Evolutionary conservation across 148 eudicot genomes (phyloP).

Genomic region (Polygonum aviculare): DNA sequence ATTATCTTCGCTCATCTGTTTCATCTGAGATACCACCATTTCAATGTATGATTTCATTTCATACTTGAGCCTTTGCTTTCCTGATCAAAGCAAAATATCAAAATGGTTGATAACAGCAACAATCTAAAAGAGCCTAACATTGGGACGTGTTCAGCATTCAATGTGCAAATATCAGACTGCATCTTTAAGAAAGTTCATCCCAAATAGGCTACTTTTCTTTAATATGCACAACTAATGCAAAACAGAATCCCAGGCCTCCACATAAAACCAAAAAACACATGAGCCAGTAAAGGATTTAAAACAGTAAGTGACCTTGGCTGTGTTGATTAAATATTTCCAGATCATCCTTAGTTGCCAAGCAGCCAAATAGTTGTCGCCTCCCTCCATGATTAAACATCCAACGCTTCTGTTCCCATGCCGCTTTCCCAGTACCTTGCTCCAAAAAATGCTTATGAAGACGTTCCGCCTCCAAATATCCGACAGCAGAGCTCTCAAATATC

Average conservation of each 20-base stretch:
- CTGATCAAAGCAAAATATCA: constrained; percentile 24
- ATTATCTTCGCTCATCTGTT: constrained; percentile 77
- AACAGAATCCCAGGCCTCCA: neutral
- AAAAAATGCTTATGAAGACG: constrained; percentile 51
- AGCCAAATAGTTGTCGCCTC: constrained; percentile 66
- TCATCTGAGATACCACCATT: constrained; percentile 41
- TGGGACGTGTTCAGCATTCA: neutral
- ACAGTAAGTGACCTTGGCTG: constrained; percentile 32
- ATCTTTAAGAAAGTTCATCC: neutral
- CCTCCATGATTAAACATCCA: constrained; percentile 51
- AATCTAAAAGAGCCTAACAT: neutral
- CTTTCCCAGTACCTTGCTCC: constrained; percentile 38
- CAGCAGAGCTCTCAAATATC: constrained; percentile 57
- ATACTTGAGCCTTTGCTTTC: constrained; percentile 52
- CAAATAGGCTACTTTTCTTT: neutral
- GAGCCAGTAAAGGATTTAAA: neutral
- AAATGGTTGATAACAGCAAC: neutral
- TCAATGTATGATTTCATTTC: constrained; percentile 58
- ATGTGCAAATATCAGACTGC: too few relatives aligned
- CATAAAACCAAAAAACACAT: neutral
- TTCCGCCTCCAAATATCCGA: constrained; percentile 66
- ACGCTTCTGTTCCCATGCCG: constrained; percentile 43
- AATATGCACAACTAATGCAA: neutral
- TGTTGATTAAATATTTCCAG: constrained; percentile 58
- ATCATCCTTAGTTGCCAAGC: constrained; percentile 54